Conservation (phyloP, 148 eudicot species). For the Amaranthus cruentus region DNA sequence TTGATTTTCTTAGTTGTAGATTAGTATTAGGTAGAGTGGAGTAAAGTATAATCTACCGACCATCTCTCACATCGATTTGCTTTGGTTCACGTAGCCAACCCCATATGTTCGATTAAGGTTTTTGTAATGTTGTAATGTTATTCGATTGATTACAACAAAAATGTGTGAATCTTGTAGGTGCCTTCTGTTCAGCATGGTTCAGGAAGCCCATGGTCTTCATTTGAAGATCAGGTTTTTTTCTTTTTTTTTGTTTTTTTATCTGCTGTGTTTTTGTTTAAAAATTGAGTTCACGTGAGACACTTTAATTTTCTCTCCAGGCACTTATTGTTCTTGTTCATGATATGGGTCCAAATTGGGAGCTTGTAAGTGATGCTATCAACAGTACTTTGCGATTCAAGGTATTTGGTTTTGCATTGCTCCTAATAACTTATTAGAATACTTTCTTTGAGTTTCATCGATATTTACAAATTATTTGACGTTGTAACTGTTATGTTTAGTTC, state of each 20-base stretch:
- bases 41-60: too few species aligned
- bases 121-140: not conserved
- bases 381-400: constrained; percentile 86
- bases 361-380: constrained; percentile 87
- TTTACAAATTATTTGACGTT: not conserved
- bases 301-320: constrained; percentile 44
- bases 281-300: constrained; percentile 16
- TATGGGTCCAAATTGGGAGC: constrained; percentile 98
- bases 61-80: too few species aligned
- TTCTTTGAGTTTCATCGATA: not conserved
- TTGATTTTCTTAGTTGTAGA: too few species aligned
- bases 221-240: constrained; percentile 81
- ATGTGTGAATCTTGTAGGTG: constrained; percentile 42
- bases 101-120: too few species aligned
- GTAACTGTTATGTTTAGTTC: not conserved
- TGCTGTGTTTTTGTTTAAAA: not conserved
- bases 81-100: too few species aligned
- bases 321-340: constrained; percentile 98
- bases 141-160: not conserved
- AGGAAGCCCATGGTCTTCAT: constrained; percentile 76
- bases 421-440: not conserved
- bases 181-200: constrained; percentile 57
- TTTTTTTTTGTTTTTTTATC: not conserved
- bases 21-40: too few species aligned
- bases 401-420: constrained; percentile 1